phyloP scores from a whole-genome alignment of 2,329 filamentous ascomycete genomes.

The Curvularia lunata region DNA sequence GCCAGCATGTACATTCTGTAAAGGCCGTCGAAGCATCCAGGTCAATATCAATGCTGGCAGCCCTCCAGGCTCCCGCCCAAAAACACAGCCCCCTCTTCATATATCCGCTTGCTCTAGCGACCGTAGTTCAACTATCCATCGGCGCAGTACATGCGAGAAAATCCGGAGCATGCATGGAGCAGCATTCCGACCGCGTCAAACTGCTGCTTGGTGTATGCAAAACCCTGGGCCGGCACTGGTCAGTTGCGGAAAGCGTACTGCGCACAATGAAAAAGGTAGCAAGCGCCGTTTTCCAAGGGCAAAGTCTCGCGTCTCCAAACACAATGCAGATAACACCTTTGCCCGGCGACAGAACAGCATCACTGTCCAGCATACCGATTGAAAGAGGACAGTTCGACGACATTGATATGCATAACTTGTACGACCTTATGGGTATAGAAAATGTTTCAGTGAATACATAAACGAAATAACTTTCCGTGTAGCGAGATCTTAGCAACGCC shows the following conservation, averaged over 20 bases:
- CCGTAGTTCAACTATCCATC: conserved; percentile 60
- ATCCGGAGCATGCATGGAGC: conserved; percentile 18
- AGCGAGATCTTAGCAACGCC: not conserved
- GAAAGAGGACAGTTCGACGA: conserved; percentile 8
- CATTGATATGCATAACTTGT: conserved; percentile 18
- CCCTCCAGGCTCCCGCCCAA: conserved; percentile 65
- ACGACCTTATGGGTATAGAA: conserved; percentile 22
- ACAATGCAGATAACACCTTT: not conserved
- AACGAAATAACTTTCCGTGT: not conserved
- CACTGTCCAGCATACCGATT: not conserved
- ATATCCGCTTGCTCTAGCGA: conserved; percentile 27
- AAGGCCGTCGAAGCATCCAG: conserved; percentile 80
- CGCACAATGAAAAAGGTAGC: conserved; percentile 23
- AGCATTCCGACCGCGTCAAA: conserved; percentile 25
- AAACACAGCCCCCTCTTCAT: conserved; percentile 62
- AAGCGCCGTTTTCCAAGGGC: conserved; percentile 16
- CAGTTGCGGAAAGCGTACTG: conserved; percentile 16
- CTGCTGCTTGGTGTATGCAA: conserved; percentile 25
- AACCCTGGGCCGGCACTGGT: conserved; percentile 21
- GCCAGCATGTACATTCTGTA: conserved; percentile 63
- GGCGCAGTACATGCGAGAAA: conserved; percentile 57
- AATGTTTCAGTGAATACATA: conserved; percentile 4
- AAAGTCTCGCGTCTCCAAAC: not conserved
- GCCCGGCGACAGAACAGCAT: not conserved
- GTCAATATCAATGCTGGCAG: conserved; percentile 73